Conservation (phyloP, 176 grass and related monocot species). For the Rhynchospora breviuscula region DNA sequence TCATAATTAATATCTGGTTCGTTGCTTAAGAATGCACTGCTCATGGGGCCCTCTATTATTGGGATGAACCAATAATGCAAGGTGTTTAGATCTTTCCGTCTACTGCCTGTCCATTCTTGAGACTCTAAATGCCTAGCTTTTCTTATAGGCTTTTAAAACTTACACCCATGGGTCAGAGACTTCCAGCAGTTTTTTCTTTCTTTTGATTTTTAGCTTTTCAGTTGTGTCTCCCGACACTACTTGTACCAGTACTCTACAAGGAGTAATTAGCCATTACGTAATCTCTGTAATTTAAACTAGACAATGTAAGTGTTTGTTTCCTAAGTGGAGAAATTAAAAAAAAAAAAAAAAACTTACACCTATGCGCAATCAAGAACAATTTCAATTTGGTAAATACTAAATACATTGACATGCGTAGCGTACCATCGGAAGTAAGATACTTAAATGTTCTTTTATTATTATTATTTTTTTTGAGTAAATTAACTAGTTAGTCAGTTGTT, state of each 20-base stretch:
- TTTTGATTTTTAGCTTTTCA: too few relatives aligned
- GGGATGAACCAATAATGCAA: constrained; percentile 10
- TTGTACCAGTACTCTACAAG: too few relatives aligned
- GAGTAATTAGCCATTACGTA: too few relatives aligned
- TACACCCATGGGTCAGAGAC: too few relatives aligned
- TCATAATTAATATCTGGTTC: not conserved
- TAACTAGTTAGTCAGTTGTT: not conserved
- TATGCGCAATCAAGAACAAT: not conserved
- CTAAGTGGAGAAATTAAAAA: too few relatives aligned
- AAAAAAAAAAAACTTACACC: not conserved
- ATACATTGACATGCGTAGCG: not conserved
- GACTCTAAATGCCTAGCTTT: not conserved
- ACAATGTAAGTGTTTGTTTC: too few relatives aligned
- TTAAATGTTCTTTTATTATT: not conserved
- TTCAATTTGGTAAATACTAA: not conserved
- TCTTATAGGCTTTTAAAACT: not conserved
- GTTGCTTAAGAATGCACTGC: not conserved
- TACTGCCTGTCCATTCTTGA: not conserved
- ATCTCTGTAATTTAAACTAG: too few relatives aligned
- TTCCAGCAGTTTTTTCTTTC: too few relatives aligned
- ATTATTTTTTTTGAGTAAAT: not conserved
- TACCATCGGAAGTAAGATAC: not conserved
- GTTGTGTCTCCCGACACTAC: too few relatives aligned
- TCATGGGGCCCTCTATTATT: constrained; percentile 1
- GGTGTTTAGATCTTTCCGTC: not conserved